These are phyloP conservation scores for Teunomyces stri DNA, from an alignment of 805 yeast species.

Conservation along the genomic window DNA sequence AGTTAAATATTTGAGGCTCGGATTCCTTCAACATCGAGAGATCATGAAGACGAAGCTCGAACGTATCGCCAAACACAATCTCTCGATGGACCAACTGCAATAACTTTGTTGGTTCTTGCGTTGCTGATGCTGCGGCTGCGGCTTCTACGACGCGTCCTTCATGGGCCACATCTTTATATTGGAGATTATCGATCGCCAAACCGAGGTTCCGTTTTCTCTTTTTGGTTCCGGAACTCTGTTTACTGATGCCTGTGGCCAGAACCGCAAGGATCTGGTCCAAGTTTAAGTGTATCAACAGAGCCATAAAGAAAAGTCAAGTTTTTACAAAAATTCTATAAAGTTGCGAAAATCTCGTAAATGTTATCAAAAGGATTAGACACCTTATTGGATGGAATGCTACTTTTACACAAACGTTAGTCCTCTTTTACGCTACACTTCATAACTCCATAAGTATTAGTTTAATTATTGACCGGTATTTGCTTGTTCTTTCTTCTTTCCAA, in stretches of 20 bases:
- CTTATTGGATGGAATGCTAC: too few relatives aligned
- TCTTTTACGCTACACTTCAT: too few relatives aligned
- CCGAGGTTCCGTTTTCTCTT: slow-evolving; percentile 9
- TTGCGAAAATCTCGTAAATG: too few relatives aligned
- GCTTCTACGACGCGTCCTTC: slow-evolving; percentile 3
- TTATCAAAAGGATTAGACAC: too few relatives aligned
- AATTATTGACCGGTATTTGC: slow-evolving; percentile 9
- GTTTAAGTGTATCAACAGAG: slow-evolving; percentile 15
- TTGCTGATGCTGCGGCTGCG: slow-evolving; percentile 4
- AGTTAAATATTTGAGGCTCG: slow-evolving; percentile 6
- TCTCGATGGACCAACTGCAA: slow-evolving; percentile 12
- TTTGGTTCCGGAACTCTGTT: slow-evolving; percentile 1
- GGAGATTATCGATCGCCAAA: slow-evolving; percentile 16
- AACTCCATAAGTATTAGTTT: not conserved
- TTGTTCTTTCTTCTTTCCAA: slow-evolving; percentile 42
- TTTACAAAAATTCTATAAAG: too few relatives aligned
- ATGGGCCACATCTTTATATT: slow-evolving; percentile 13
- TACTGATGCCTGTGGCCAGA: slow-evolving; percentile 3
- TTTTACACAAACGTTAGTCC: too few relatives aligned
- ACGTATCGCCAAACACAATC: slow-evolving; percentile 7
- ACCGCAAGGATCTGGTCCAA: slow-evolving; percentile 9
- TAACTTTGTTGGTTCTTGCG: not conserved
- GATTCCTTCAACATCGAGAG: slow-evolving; percentile 5
- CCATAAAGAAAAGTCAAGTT: too few relatives aligned
- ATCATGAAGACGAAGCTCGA: slow-evolving; percentile 2